Evolutionary conservation across 1,139 yeast species (phyloP), one percentile per base, ranked within the genome.

Genomic region (Groenewaldozyma sp.): DNA sequence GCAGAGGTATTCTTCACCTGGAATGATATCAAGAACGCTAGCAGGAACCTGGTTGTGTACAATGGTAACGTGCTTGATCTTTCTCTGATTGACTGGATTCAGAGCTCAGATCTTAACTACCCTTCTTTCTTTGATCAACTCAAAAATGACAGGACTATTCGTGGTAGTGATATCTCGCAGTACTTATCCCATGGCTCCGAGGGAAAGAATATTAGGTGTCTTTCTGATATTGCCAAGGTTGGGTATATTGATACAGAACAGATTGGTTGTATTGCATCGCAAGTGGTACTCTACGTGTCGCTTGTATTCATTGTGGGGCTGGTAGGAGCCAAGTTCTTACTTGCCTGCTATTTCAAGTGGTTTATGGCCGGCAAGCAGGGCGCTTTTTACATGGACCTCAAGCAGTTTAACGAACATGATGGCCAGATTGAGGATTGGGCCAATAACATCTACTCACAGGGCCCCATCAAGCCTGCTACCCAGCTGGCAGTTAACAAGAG

Each of bases 241-340:
- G 98, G 98, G 19, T 78, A 76, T 35, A 76, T 91, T 41, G 97
- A 91, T 58, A 76, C 93, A 1, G 87, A 84, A 41, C 78, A 95
- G 10, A 77, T 91, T 54, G 98, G 98, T n/a, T 91, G 98, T 63
- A 78, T 91, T 60, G 95, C 96, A 0, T 84, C 96, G 1, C 69
- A 75, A 46, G 78, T 87, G 36, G 95, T 88, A 2, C 71, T 91
- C 46, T 76, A 78, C 51, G 73, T 81, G 13, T 82, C 96, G 0
- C 70, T 91, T 55, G 79, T 82, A 10, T 84, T 91, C 59, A 88
- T 91, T 54, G 70, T 91, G 44, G 73, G 94, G 1, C 76, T 88
- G 43, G 94, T 87, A 22, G 59, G 76, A 31, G 68, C 70, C 35
- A 88, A 87, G 63, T 91, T 91, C 54, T 43, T 81, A 14, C 69